Evolutionary conservation across 2,329 filamentous ascomycete species (phyloP).

Genomic region (Helicocarpus griseus): DNA sequence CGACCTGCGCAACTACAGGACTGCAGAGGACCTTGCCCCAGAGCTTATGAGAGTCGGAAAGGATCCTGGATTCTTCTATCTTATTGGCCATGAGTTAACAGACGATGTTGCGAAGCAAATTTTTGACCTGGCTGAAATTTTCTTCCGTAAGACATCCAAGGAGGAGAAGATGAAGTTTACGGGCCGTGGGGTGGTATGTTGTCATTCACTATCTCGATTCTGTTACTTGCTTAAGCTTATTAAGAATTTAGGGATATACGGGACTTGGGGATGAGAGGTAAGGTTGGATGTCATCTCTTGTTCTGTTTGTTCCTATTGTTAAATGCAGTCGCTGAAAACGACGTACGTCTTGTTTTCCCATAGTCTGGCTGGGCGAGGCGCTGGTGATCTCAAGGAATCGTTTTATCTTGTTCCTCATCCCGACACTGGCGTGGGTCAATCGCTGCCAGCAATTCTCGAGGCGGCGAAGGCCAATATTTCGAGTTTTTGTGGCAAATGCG

Average conservation of each 20-base stretch:
- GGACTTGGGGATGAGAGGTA: constrained; percentile 1
- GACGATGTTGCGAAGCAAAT: background rate
- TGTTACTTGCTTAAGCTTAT: background rate
- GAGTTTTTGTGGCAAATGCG: background rate
- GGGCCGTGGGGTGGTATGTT: background rate
- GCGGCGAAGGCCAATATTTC: background rate
- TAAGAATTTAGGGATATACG: background rate
- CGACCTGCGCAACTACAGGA: background rate
- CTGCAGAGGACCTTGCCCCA: background rate
- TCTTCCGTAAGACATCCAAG: background rate
- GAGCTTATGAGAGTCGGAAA: background rate
- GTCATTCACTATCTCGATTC: background rate
- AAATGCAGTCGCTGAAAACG: background rate
- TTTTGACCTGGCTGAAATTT: background rate
- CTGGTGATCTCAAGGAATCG: background rate
- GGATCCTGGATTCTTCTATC: background rate
- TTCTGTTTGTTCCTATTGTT: background rate
- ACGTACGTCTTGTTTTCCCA: background rate
- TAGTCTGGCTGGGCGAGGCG: background rate
- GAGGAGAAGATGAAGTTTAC: constrained; percentile 2
- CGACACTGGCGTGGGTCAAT: background rate
- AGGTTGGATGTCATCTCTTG: background rate
- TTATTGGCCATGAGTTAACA: background rate
- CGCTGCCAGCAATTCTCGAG: background rate
- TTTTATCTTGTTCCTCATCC: background rate